phyloP scores from a whole-genome alignment of 768 basidiomycete genomes.

The Collybia nuda region DNA sequence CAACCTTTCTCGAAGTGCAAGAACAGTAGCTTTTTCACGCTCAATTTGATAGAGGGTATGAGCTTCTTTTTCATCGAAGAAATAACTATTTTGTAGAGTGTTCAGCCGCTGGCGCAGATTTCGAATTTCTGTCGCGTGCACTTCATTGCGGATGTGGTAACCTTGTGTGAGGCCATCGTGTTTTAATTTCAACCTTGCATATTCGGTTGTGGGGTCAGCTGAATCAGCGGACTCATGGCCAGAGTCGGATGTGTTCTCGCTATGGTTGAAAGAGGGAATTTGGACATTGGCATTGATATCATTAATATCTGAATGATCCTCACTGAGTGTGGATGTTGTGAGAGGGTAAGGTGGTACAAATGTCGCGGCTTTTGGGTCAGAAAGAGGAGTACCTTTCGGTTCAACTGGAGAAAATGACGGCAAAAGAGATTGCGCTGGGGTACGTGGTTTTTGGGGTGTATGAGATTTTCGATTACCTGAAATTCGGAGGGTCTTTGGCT shows the following conservation, averaged over 20 bases:
- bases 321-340: constrained; percentile 4
- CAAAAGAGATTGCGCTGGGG: constrained; percentile 31
- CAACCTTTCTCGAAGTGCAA: constrained; percentile 42
- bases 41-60: constrained; percentile 54
- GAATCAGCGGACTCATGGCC: constrained; percentile 33
- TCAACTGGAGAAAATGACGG: constrained; percentile 18
- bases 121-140: constrained; percentile 27
- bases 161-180: constrained; percentile 45
- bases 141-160: constrained; percentile 15
- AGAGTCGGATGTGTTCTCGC: constrained; percentile 23
- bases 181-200: constrained; percentile 61
- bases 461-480: constrained; percentile 5
- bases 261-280: constrained; percentile 15
- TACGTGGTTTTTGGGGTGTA: constrained; percentile 32
- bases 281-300: constrained; percentile 16
- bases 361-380: constrained; percentile 37
- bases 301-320: constrained; percentile 12
- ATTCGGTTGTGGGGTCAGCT: constrained; percentile 60
- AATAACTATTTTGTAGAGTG: constrained; percentile 54
- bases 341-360: constrained; percentile 32
- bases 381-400: constrained; percentile 13
- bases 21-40: constrained; percentile 47
- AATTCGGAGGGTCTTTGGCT: constrained; percentile 14
- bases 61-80: constrained; percentile 72
- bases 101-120: constrained; percentile 46